These are phyloP conservation scores for Aspergillus hortae DNA, from an alignment of 2,329 filamentous ascomycete genomes.

Conservation along the genomic window DNA sequence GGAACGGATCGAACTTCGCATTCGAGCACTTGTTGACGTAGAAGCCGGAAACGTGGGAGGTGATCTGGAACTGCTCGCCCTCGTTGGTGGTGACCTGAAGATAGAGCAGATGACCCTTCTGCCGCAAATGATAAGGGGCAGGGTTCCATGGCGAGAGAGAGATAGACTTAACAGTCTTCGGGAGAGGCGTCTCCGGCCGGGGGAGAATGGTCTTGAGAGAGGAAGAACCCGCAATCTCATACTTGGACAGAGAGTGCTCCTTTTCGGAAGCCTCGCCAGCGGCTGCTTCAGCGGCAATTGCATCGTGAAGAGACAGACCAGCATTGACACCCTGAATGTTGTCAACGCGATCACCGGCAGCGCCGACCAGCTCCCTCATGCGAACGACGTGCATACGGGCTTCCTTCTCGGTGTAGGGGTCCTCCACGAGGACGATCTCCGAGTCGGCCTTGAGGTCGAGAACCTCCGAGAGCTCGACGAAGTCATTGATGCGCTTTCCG, in stretches of 20 bases:
- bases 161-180: conserved; percentile 88
- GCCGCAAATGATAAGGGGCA: conserved; percentile 83
- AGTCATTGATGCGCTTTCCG: conserved; percentile 89
- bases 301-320: conserved; percentile 82
- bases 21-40: conserved; percentile 96
- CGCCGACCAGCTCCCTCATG: conserved; percentile 88
- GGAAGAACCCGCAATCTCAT: conserved; percentile 70
- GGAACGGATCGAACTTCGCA: conserved; percentile 88
- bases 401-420: conserved; percentile 98
- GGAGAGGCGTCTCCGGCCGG: conserved; percentile 61
- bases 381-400: conserved; percentile 90
- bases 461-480: conserved; percentile 86
- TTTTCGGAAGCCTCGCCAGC: conserved; percentile 38
- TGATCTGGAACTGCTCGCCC: conserved; percentile 91
- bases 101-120: conserved; percentile 90
- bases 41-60: conserved; percentile 89
- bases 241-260: conserved; percentile 62
- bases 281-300: conserved; percentile 53
- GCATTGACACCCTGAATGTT: conserved; percentile 80
- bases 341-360: conserved; percentile 83
- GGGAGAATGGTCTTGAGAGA: conserved; percentile 70
- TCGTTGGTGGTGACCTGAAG: conserved; percentile 86
- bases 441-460: conserved; percentile 72
- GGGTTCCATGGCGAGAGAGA: conserved; percentile 94
- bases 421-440: conserved; percentile 78